phyloP scores from a whole-genome alignment of 176 grass and related monocot species.

The Leersia perrieri region DNA sequence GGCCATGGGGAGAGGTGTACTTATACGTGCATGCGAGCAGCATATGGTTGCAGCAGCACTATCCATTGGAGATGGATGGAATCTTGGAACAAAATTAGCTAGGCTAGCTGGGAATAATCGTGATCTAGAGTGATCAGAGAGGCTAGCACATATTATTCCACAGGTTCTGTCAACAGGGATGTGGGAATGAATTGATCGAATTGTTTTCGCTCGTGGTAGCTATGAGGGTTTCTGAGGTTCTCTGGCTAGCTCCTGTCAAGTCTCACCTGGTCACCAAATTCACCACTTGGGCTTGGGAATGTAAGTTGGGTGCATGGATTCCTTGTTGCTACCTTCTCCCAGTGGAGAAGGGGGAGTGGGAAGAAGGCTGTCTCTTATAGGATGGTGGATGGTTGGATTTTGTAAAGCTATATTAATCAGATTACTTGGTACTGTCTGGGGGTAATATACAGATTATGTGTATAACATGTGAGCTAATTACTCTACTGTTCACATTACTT shows the following conservation, averaged over 20 bases:
- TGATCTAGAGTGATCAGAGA: constrained; percentile 40
- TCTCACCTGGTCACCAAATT: constrained; percentile 12
- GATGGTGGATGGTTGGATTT: constrained; percentile 7
- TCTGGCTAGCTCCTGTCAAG: constrained; percentile 19
- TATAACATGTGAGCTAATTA: too few species aligned
- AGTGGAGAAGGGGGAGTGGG: constrained; percentile 30
- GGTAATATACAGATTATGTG: neutral
- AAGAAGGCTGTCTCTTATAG: constrained; percentile 44
- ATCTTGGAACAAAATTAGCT: constrained; percentile 2
- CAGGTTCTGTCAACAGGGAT: constrained; percentile 51
- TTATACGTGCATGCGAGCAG: constrained; percentile 54
- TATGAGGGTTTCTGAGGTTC: neutral
- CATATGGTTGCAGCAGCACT: neutral
- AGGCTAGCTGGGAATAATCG: constrained; percentile 11
- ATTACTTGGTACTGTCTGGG: neutral
- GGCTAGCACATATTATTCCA: constrained; percentile 71
- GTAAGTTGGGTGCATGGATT: constrained; percentile 32
- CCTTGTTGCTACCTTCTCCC: neutral
- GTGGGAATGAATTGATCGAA: constrained; percentile 16
- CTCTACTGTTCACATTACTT: neutral
- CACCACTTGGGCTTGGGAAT: constrained; percentile 20
- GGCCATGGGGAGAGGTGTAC: constrained; percentile 25
- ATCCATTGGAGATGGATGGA: constrained; percentile 36
- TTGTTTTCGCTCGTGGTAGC: constrained; percentile 4
- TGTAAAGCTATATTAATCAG: neutral